These are phyloP conservation scores for Erythrobasidium hasegawianum DNA, from an alignment of 1,284 basidiomycete genomes.

Conservation along the genomic window DNA sequence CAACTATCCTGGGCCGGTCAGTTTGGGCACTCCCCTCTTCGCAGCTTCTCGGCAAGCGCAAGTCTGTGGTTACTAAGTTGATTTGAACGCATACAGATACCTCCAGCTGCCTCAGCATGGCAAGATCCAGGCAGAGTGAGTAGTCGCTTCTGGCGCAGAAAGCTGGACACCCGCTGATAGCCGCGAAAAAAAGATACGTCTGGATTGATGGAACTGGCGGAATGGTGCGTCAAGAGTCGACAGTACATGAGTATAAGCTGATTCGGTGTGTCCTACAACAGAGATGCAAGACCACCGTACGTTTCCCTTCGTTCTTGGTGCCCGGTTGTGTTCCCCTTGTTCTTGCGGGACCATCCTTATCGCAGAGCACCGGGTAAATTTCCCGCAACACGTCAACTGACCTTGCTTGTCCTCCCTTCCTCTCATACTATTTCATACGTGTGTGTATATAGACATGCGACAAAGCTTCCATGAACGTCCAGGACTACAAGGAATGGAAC, in stretches of 20 bases:
- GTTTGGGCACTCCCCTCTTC: slow-evolving; percentile 12
- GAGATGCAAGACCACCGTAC: slow-evolving; percentile 72
- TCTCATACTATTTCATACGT: slow-evolving; percentile 6
- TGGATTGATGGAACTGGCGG: slow-evolving; percentile 43
- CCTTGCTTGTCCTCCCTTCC: background rate
- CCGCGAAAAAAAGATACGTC: slow-evolving; percentile 57
- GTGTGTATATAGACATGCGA: slow-evolving; percentile 63
- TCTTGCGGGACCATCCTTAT: slow-evolving; percentile 13
- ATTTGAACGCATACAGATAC: slow-evolving; percentile 40
- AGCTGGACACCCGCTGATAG: too few relatives aligned
- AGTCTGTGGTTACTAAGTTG: too few relatives aligned
- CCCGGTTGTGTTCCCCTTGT: background rate
- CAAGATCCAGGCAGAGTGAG: slow-evolving; percentile 76
- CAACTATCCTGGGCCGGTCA: slow-evolving; percentile 28
- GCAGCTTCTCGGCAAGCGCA: background rate
- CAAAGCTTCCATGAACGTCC: slow-evolving; percentile 78
- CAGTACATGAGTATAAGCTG: background rate
- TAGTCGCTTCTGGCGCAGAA: too few relatives aligned
- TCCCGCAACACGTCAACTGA: background rate
- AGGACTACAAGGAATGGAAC: slow-evolving; percentile 92
- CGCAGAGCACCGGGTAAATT: background rate
- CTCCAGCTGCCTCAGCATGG: slow-evolving; percentile 58
- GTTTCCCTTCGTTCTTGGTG: slow-evolving; percentile 11
- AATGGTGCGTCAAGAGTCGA: background rate
- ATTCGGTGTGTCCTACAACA: background rate